A percentile compares a stretch with the other conserved stretches of the same genome.
phyloP scores from a whole-genome alignment of 768 basidiomycete genomes.

The Boletus subparvulus region DNA sequence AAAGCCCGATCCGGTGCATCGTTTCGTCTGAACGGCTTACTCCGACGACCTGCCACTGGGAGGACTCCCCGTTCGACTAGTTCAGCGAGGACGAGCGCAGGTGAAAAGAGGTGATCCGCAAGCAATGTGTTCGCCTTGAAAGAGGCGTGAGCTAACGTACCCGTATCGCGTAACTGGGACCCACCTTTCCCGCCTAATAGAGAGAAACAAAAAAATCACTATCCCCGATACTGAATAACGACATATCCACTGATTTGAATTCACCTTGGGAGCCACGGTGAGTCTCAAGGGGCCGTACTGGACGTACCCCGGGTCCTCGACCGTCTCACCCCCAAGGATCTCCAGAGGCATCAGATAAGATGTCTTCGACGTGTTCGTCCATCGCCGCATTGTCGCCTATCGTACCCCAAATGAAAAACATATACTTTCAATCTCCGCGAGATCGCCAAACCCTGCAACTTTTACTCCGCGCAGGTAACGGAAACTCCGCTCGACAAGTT shows the following conservation, averaged over 20 bases:
- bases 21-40: constrained; percentile 29
- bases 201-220: background rate
- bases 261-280: constrained; percentile 59
- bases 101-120: constrained; percentile 74
- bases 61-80: constrained; percentile 58
- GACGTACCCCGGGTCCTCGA: constrained; percentile 44
- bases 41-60: constrained; percentile 39
- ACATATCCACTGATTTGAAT: background rate
- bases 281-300: constrained; percentile 54
- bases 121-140: constrained; percentile 64
- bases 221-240: background rate
- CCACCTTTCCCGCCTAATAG: constrained; percentile 59
- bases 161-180: constrained; percentile 15
- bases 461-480: constrained; percentile 15
- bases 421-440: constrained; percentile 28
- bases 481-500: background rate
- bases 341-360: constrained; percentile 52
- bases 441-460: background rate
- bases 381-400: background rate
- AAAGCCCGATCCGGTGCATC: background rate
- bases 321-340: constrained; percentile 47
- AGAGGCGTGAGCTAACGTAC: background rate
- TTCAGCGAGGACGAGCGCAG: constrained; percentile 64
- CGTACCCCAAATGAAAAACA: background rate
- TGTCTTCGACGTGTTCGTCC: constrained; percentile 41